Percentiles rank a stretch among this genome's conserved stretches.
Conservation (phyloP, 108 stramenopile species). For the Epithemia pelagica region DNA sequence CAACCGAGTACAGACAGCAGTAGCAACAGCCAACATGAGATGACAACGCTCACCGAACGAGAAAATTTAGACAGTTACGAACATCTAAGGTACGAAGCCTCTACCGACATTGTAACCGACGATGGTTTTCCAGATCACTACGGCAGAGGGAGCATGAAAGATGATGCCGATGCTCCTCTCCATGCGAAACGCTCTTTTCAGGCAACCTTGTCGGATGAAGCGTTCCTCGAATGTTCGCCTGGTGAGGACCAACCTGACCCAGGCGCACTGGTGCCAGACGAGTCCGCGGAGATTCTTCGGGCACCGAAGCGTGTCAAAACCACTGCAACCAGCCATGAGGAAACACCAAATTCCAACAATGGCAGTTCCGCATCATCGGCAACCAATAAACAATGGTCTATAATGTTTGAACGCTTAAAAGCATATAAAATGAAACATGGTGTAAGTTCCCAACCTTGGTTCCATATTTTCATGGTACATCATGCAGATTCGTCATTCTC, state of each 20-base stretch:
- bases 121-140: too few relatives aligned
- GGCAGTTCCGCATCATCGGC: too few relatives aligned
- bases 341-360: too few relatives aligned
- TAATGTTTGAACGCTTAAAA: slow-evolving; percentile 10
- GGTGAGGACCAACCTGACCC: too few relatives aligned
- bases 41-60: neutral
- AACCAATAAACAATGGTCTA: slow-evolving; percentile 6
- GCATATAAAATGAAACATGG: neutral
- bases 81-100: neutral
- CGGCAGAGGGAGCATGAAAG: neutral
- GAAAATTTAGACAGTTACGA: neutral
- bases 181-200: neutral
- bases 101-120: neutral
- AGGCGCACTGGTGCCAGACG: too few relatives aligned
- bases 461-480: neutral
- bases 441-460: neutral
- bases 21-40: neutral
- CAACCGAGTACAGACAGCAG: neutral
- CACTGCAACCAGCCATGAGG: too few relatives aligned
- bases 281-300: too few relatives aligned
- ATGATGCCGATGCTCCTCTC: too few relatives aligned
- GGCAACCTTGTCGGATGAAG: neutral
- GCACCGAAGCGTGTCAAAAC: too few relatives aligned
- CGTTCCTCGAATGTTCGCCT: too few relatives aligned
- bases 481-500: neutral